phyloP scores from a whole-genome alignment of 305 asterid species.

The Rubia balearica region DNA sequence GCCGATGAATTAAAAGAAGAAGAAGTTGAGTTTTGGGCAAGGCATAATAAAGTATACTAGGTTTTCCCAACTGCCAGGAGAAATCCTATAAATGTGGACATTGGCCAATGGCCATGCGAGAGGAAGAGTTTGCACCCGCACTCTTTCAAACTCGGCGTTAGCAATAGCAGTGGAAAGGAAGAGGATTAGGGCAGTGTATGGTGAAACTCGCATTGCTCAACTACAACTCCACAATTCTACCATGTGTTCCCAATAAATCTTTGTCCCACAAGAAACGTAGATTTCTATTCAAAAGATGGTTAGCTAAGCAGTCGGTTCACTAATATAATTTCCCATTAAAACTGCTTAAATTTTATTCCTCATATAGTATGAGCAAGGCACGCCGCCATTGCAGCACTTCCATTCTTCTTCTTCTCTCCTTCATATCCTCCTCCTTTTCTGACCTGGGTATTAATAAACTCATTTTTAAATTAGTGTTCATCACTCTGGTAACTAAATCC shows the following conservation, averaged over 20 bases:
- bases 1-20: background rate
- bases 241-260: no score
- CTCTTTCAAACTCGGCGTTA: background rate
- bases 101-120: background rate
- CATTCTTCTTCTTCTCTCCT: slow-evolving; percentile 21
- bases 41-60: background rate
- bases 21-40: background rate
- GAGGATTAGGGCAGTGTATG: background rate
- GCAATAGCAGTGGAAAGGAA: background rate
- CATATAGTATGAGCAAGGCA: slow-evolving; percentile 18
- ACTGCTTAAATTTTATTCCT: background rate
- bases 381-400: background rate
- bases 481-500: background rate
- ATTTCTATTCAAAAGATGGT: slow-evolving; percentile 8
- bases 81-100: background rate
- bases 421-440: slow-evolving; percentile 24
- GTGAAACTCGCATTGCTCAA: background rate
- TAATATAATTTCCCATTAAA: background rate
- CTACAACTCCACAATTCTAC: background rate
- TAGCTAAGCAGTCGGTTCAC: slow-evolving; percentile 17
- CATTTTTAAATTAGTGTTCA: no score
- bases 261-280: background rate
- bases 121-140: background rate
- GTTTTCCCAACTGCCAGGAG: background rate
- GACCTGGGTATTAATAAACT: slow-evolving; percentile 32